Evolutionary conservation across 2,329 filamentous ascomycete genomes (phyloP).

Genomic region (Colletotrichum musicola): DNA sequence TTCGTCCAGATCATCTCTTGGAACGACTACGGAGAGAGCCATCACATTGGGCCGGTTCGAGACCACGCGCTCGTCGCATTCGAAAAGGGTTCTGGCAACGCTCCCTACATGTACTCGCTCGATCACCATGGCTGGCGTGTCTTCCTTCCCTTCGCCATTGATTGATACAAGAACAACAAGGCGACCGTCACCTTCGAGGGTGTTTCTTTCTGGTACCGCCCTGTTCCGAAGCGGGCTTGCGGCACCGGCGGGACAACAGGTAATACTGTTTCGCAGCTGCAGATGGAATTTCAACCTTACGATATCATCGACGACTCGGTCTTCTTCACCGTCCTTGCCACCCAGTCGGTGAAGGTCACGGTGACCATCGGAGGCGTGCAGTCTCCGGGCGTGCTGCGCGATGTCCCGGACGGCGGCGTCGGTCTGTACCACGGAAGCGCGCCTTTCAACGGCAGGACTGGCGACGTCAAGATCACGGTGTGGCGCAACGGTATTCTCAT

Average conservation of each 20-base stretch:
- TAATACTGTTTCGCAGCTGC: constrained; percentile 44
- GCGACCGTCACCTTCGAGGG: constrained; percentile 45
- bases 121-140: constrained; percentile 63
- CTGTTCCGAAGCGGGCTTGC: constrained; percentile 42
- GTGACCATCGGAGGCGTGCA: constrained; percentile 5
- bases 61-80: constrained; percentile 37
- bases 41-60: constrained; percentile 63
- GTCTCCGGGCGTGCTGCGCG: not conserved
- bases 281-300: constrained; percentile 41
- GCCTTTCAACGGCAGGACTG: constrained; percentile 40
- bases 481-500: constrained; percentile 30
- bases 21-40: constrained; percentile 66
- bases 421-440: constrained; percentile 48
- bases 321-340: constrained; percentile 36
- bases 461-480: constrained; percentile 51
- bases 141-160: constrained; percentile 63
- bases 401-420: constrained; percentile 27
- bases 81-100: constrained; percentile 39
- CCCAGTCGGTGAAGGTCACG: not conserved
- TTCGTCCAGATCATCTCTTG: constrained; percentile 64
- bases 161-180: constrained; percentile 59
- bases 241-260: constrained; percentile 46
- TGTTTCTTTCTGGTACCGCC: constrained; percentile 49
- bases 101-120: constrained; percentile 60
- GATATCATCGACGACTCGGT: constrained; percentile 40